Base-by-base conservation (phyloP, 371 early-diverging fungal species). In the Circinella umbellata region DNA sequence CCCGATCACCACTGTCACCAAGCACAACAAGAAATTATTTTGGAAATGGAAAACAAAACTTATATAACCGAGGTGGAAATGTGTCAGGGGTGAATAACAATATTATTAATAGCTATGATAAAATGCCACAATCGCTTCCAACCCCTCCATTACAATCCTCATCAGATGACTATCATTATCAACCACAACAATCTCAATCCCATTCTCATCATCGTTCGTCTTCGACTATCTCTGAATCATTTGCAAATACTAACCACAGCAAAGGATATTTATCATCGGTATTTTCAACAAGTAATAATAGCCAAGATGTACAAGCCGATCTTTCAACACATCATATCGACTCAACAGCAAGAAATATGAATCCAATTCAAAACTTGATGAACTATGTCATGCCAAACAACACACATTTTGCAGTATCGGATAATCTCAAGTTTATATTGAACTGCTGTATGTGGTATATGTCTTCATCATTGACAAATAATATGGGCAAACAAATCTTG, bases 391-490 rank as follows among this genome's bases (percentile, higher is more conserved):
- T 55, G 20, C 69, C 73, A 4, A 42, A 42, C 11, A 42, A 42
- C 11, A 57, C 67, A 61, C 34, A 60, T 69, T 79, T 70, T 69
- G 71, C 54, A 62, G 46, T 65, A 15, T 78, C 77, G 49, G 74
- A 74, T 37, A 83, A 75, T 38, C 66, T 80, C 61, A 81, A 82
- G 63, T 80, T 90, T 68, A 73, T 83, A 10, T 59, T 76, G 55
- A 76, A 89, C 46, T 93, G 93, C 73, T 65, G 89, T 49, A 73
- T 86, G 62, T 95, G 95, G 95, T 95, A 94, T 78, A 63, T 86
- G 38, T 86, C 90, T 9, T 92, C 93, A 34, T 89, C 94, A 6
- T 71, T 95, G 51, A 91, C 95, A 49, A 93, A 92, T 82, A 95
- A 92, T 71, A 85, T 88, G 27, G 91, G 89, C 42, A 95, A 95